Conservation (phyloP, 2,329 filamentous ascomycete species). For the Aspergillus bombycis region DNA sequence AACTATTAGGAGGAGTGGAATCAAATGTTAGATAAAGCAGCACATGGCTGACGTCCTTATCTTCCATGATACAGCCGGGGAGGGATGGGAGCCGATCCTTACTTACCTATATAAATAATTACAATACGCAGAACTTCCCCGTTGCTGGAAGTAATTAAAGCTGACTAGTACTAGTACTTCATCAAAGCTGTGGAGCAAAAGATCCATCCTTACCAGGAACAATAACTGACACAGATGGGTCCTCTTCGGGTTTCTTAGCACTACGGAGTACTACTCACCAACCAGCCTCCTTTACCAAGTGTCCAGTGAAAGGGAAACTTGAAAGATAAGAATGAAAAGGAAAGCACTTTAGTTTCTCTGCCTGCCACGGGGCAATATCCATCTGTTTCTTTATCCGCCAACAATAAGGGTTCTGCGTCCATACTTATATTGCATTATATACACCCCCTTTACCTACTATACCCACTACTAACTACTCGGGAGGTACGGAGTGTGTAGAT, state of each 20-base stretch:
- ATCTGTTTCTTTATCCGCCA: not conserved
- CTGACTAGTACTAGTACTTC: not conserved
- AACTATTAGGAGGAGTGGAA: not conserved
- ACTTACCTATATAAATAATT: not conserved
- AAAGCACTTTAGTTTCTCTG: not conserved
- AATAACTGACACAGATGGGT: not conserved
- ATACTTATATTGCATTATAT: not conserved
- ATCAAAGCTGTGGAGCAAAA: slow-evolving; percentile 1
- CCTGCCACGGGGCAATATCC: not conserved
- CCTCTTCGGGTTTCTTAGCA: not conserved
- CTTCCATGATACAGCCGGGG: not conserved
- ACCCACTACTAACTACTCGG: not conserved
- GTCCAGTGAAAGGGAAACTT: not conserved
- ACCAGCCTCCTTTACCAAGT: not conserved
- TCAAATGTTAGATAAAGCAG: no score
- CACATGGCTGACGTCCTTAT: not conserved
- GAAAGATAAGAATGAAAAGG: not conserved
- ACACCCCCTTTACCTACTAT: no score
- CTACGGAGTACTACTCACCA: not conserved
- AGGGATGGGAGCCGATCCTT: not conserved
- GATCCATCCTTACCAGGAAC: not conserved
- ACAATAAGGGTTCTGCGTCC: not conserved
- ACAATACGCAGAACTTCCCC: not conserved
- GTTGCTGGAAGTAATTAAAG: not conserved
- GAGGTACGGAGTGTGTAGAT: not conserved